Evolutionary conservation across 116 monocot genomes (phyloP).

Genomic region (Cymodocea nodosa): DNA sequence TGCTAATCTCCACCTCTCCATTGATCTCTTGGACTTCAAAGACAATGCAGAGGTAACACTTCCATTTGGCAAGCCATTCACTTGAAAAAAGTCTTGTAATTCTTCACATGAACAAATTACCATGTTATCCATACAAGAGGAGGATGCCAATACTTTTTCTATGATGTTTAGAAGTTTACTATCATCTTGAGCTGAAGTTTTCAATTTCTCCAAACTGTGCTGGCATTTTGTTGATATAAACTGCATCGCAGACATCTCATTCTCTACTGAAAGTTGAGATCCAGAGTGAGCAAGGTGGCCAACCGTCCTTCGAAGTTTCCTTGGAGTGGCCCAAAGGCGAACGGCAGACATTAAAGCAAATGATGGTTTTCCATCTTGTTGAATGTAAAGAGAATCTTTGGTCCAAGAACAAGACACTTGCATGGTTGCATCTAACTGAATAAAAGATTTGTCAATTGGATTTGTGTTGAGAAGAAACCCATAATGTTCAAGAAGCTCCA

Average conservation of each 20-base stretch:
- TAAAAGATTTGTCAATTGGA: slow-evolving; percentile 70
- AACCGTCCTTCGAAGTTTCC: slow-evolving; percentile 25
- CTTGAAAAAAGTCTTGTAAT: slow-evolving; percentile 18
- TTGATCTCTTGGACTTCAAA: slow-evolving; percentile 24
- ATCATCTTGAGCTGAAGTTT: slow-evolving; percentile 37
- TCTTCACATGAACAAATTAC: slow-evolving; percentile 6
- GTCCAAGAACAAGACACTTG: slow-evolving; percentile 34
- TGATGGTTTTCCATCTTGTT: slow-evolving; percentile 76
- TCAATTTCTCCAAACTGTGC: slow-evolving; percentile 21
- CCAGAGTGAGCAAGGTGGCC: slow-evolving; percentile 45
- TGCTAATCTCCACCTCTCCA: slow-evolving; percentile 64
- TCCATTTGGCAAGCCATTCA: slow-evolving; percentile 11
- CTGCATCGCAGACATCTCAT: slow-evolving; percentile 52
- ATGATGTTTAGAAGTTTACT: slow-evolving; percentile 16
- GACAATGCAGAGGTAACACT: slow-evolving; percentile 6
- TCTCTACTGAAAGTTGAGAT: slow-evolving; percentile 44
- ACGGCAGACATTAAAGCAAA: slow-evolving; percentile 58
- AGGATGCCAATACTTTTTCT: slow-evolving; percentile 15
- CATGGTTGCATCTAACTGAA: slow-evolving; percentile 29
- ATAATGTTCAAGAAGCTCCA: slow-evolving; percentile 95
- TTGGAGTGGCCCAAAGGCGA: slow-evolving; percentile 53
- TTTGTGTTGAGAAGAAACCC: slow-evolving; percentile 66
- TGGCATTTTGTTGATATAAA: slow-evolving; percentile 44
- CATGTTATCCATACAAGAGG: not conserved
- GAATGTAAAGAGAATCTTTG: slow-evolving; percentile 62